Conservation (phyloP, 1,284 basidiomycete species). For the Boletellus deceptivus region DNA sequence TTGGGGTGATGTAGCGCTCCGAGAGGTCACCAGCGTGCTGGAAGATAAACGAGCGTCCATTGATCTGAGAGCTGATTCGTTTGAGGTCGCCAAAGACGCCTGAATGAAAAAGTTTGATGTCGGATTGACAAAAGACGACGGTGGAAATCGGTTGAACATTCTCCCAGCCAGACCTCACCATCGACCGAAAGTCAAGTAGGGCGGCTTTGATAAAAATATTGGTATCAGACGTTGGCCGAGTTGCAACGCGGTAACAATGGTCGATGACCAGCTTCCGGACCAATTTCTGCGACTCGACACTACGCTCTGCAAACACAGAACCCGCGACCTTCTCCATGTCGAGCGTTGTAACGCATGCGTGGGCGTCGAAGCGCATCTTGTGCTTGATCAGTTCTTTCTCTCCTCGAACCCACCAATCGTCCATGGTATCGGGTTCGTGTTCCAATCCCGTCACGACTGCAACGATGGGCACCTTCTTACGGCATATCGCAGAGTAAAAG, state of each 20-base stretch:
- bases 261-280: slow-evolving; percentile 22
- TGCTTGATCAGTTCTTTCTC: slow-evolving; percentile 23
- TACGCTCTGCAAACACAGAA: slow-evolving; percentile 21
- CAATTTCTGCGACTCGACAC: slow-evolving; percentile 14
- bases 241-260: slow-evolving; percentile 16
- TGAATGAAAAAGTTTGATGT: slow-evolving; percentile 14
- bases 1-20: slow-evolving; percentile 16
- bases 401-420: slow-evolving; percentile 34
- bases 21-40: slow-evolving; percentile 17
- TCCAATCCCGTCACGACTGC: slow-evolving; percentile 34
- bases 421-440: slow-evolving; percentile 31
- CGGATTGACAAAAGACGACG: slow-evolving; percentile 24
- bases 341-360: slow-evolving; percentile 35
- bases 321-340: slow-evolving; percentile 17
- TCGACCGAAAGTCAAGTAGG: slow-evolving; percentile 23
- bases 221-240: slow-evolving; percentile 16
- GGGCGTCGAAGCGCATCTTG: slow-evolving; percentile 31
- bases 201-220: slow-evolving; percentile 28
- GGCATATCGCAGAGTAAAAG: slow-evolving; percentile 31
- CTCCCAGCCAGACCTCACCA: slow-evolving; percentile 28
- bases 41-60: slow-evolving; percentile 27
- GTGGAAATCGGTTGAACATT: slow-evolving; percentile 16
- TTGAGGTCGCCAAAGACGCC: slow-evolving; percentile 22
- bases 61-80: slow-evolving; percentile 23
- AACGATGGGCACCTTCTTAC: slow-evolving; percentile 32